Conservation (phyloP, 1,284 basidiomycete species). For the Hortiboletus rubellus region DNA sequence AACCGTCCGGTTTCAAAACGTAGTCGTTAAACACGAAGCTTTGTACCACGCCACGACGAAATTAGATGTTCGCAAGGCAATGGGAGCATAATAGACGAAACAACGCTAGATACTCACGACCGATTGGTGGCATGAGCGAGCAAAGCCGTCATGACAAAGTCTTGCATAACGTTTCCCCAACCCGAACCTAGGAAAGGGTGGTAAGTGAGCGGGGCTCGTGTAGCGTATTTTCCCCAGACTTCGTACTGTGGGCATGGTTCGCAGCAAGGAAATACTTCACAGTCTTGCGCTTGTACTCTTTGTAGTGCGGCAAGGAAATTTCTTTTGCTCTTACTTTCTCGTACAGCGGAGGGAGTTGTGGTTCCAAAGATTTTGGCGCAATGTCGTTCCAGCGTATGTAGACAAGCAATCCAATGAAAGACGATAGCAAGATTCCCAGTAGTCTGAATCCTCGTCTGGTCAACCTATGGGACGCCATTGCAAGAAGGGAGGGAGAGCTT, state of each 20-base stretch:
- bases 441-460: slow-evolving; percentile 27
- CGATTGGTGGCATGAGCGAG: slow-evolving; percentile 35
- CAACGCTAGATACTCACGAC: slow-evolving; percentile 30
- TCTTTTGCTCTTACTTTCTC: slow-evolving; percentile 20
- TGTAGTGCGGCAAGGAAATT: slow-evolving; percentile 23
- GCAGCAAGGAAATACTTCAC: slow-evolving; percentile 33
- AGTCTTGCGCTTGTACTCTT: slow-evolving; percentile 19
- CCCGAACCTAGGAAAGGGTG: slow-evolving; percentile 33
- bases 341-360: slow-evolving; percentile 27
- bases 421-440: slow-evolving; percentile 14
- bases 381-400: slow-evolving; percentile 11
- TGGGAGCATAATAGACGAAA: not conserved
- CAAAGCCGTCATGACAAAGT: slow-evolving; percentile 37
- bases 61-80: slow-evolving; percentile 3
- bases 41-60: not conserved
- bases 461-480: slow-evolving; percentile 25
- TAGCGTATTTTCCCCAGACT: not conserved
- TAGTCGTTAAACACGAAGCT: slow-evolving; percentile 45
- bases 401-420: slow-evolving; percentile 5
- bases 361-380: not conserved
- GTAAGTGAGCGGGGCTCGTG: not conserved
- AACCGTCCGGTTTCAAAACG: slow-evolving; percentile 34
- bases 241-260: slow-evolving; percentile 31
- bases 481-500: not conserved
- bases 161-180: slow-evolving; percentile 47